Percentiles rank a stretch among this genome's conserved stretches.
These are phyloP conservation scores for Krasilnikovozyma curviuscula DNA, from an alignment of 768 basidiomycete species.

Conservation along the genomic window DNA sequence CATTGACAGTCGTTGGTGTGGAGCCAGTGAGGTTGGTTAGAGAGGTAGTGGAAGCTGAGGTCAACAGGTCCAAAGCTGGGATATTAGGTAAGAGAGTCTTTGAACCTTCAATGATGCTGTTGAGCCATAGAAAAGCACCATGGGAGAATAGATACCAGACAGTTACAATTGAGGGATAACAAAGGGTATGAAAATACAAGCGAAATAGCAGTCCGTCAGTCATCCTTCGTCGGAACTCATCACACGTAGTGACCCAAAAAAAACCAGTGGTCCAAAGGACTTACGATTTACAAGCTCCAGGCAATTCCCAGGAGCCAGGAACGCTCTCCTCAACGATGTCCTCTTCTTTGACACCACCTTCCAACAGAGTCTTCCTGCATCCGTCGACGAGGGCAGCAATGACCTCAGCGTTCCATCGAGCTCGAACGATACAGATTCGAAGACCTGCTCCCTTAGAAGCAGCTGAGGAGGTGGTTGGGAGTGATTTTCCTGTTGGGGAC, in stretches of 20 bases:
- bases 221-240: not conserved
- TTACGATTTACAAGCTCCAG: slow-evolving; percentile 63
- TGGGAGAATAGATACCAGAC: not conserved
- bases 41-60: slow-evolving; percentile 32
- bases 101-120: slow-evolving; percentile 63
- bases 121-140: not conserved
- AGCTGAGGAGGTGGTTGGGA: slow-evolving; percentile 4
- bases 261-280: slow-evolving; percentile 17
- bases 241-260: not conserved
- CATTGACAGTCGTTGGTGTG: slow-evolving; percentile 12
- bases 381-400: slow-evolving; percentile 72
- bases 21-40: slow-evolving; percentile 18
- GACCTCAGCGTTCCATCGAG: slow-evolving; percentile 63
- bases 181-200: not conserved
- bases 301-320: slow-evolving; percentile 88
- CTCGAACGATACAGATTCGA: slow-evolving; percentile 12
- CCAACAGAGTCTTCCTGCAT: slow-evolving; percentile 56
- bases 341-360: slow-evolving; percentile 63
- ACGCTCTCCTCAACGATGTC: slow-evolving; percentile 85
- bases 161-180: not conserved
- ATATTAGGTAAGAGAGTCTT: slow-evolving; percentile 33
- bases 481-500: slow-evolving; percentile 10
- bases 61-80: slow-evolving; percentile 28
- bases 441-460: slow-evolving; percentile 11
- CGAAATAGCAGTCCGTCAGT: not conserved